Evolutionary conservation across 495 filamentous ascomycete species (phyloP).

Genomic region (Aspergillus olivimuriae): DNA sequence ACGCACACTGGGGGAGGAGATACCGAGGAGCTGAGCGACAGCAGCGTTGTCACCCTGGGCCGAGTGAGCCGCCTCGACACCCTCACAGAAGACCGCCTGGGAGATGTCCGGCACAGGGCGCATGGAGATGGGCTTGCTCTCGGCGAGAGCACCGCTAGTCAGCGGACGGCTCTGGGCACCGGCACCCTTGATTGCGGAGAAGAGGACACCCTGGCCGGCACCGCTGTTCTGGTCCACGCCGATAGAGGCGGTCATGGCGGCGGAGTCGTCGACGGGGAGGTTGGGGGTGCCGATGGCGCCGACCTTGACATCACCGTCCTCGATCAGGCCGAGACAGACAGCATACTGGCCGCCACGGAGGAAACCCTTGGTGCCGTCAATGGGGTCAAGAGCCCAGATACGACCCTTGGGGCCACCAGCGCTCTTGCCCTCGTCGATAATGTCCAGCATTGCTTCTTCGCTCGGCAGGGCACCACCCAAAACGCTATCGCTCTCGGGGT

Average conservation of each 20-base stretch:
- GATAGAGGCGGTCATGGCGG: constrained; percentile 57
- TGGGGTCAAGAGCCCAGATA: constrained; percentile 95
- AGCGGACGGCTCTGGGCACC: constrained; percentile 76
- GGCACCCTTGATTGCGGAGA: constrained; percentile 68
- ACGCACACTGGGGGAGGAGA: constrained; percentile 75
- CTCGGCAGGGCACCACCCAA: constrained; percentile 68
- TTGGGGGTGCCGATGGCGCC: constrained; percentile 94
- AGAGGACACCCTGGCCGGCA: constrained; percentile 70
- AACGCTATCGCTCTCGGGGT: constrained; percentile 54
- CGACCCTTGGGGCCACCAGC: constrained; percentile 72
- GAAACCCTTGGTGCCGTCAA: constrained; percentile 97
- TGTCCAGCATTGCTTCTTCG: constrained; percentile 71
- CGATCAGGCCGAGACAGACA: constrained; percentile 84
- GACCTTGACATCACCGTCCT: constrained; percentile 90
- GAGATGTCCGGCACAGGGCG: constrained; percentile 64
- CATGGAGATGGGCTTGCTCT: constrained; percentile 68
- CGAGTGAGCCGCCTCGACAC: constrained; percentile 87
- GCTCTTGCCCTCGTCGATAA: constrained; percentile 80
- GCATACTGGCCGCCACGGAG: constrained; percentile 96
- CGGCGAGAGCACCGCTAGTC: constrained; percentile 47
- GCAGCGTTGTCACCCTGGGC: constrained; percentile 77
- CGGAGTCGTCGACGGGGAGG: constrained; percentile 74
- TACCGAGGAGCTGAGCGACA: constrained; percentile 78
- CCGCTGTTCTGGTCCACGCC: constrained; percentile 62
- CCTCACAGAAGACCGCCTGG: constrained; percentile 87